Base-by-base conservation (phyloP, 352 stramenopile species). In the Peronospora tabacina region DNA sequence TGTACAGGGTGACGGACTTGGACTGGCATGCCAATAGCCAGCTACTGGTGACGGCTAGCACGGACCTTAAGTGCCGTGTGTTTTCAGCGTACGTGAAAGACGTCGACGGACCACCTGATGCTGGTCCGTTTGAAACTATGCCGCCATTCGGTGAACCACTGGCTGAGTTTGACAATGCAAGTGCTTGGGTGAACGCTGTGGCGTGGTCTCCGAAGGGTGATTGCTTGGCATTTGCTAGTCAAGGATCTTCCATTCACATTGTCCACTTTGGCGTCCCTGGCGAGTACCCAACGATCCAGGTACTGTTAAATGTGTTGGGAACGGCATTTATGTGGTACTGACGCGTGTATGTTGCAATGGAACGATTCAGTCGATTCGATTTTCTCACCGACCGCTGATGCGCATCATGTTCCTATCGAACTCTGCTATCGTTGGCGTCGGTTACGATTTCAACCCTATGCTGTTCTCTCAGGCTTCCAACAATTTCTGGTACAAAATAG, bases 21-120 rank as follows among this genome's bases (percentile, higher is more conserved):
- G 85, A 82, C 47, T 97, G 90, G 90, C 90, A 97, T 66, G 88
- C 88, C 15, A 96, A 96, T 76, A 89, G 71, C 51, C 88, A 96
- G 44, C 50, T 98, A 24, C 65, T 98, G 2, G 88, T 90, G 37
- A 97, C 91, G 2, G 87, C 71, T 36, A 94, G 79, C 63, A 94
- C 84, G 19, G 91, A 98, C 51, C 90, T 97, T 52, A 95, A 96
- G 63, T 97, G 87, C 66, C 86, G 91, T 45, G 85, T 97, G 35
- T 94, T 97, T 66, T 91, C 76, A 22, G 91, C 90, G 11, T 87
- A 89, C 61, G 71, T 95, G 16, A 64, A 66, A 10, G 80, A 93
- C 20, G 68, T 96, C n/a, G 89, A 96, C 44, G 66, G 63, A 11
- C 45, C 63, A n/a, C 66, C 75, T 0, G 65, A 92, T 54, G 66